Conservation (phyloP, 495 filamentous ascomycete genomes). For the Friedmanniomyces endolithicus region DNA sequence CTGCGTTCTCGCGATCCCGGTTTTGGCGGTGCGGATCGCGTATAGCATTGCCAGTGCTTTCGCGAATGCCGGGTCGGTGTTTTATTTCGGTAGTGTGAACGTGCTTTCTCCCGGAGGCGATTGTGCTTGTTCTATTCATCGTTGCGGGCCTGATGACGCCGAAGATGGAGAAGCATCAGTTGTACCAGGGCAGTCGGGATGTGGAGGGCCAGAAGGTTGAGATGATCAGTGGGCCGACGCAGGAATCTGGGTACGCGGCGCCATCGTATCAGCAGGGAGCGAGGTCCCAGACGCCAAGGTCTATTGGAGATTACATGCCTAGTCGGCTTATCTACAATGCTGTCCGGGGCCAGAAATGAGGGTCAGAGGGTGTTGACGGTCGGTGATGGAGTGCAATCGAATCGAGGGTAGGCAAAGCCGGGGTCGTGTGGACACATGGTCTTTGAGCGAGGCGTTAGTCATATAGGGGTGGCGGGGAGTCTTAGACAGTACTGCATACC, state of each 20-base stretch:
- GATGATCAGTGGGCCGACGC: background rate
- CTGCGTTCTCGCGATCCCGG: constrained; percentile 11
- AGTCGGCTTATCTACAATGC: constrained; percentile 12
- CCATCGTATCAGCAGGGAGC: background rate
- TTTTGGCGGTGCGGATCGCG: constrained; percentile 15
- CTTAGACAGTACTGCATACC: no score
- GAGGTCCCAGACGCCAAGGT: constrained; percentile 1
- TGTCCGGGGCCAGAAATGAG: background rate
- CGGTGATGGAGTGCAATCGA: no score
- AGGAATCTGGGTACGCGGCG: background rate
- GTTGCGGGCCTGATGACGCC: constrained; percentile 15
- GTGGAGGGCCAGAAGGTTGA: background rate
- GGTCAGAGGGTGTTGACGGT: background rate
- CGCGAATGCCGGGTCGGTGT: constrained; percentile 2
- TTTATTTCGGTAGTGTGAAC: constrained; percentile 13
- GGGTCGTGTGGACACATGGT: background rate
- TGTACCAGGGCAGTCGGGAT: background rate
- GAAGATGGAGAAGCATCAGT: constrained; percentile 1
- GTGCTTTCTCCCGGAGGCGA: constrained; percentile 17
- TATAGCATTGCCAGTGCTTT: constrained; percentile 15
- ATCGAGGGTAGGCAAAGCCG: no score
- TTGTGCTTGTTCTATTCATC: constrained; percentile 12
- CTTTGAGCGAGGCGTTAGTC: background rate
- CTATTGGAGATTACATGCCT: constrained; percentile 10
- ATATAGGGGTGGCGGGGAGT: no score